phyloP scores from a whole-genome alignment of 2,329 filamentous ascomycete species.

The Aureobasidium sp. region DNA sequence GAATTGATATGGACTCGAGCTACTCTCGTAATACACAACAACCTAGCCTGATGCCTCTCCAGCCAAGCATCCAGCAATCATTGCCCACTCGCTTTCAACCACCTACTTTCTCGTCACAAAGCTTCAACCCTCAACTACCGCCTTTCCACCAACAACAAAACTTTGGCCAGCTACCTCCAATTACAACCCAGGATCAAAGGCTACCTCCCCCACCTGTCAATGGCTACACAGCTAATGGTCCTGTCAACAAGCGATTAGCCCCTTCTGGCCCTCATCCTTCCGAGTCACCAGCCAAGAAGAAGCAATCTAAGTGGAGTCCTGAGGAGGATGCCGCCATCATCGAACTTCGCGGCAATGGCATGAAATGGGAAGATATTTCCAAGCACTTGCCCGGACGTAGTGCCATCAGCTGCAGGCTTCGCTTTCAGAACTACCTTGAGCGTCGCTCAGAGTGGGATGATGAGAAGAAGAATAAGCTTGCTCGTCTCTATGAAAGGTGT shows the following conservation, averaged over 20 bases:
- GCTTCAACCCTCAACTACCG: conserved; percentile 24
- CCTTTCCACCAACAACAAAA: conserved; percentile 22
- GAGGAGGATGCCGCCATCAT: conserved; percentile 94
- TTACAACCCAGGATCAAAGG: conserved; percentile 17
- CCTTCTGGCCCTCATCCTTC: conserved; percentile 42
- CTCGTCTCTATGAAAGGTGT: conserved; percentile 89
- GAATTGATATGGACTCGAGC: conserved; percentile 4
- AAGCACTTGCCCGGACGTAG: conserved; percentile 84
- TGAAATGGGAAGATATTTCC: conserved; percentile 99
- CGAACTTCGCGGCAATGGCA: conserved; percentile 77
- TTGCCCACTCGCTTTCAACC: conserved; percentile 11
- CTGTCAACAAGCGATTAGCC: conserved; percentile 32
- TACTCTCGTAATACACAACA: not conserved
- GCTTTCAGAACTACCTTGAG: conserved; percentile 97
- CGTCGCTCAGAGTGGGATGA: conserved; percentile 92
- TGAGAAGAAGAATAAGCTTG: conserved; percentile 94
- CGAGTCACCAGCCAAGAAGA: conserved; percentile 76
- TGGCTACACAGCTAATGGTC: conserved; percentile 4
- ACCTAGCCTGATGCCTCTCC: conserved; percentile 5
- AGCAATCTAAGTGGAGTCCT: conserved; percentile 93
- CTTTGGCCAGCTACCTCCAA: conserved; percentile 10
- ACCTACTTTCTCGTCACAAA: conserved; percentile 9
- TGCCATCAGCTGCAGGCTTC: conserved; percentile 86
- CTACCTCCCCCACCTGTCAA: conserved; percentile 18
- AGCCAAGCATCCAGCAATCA: conserved; percentile 4